Conservation (phyloP, 2,329 filamentous ascomycete species). For the Pseudocercospora musae region DNA sequence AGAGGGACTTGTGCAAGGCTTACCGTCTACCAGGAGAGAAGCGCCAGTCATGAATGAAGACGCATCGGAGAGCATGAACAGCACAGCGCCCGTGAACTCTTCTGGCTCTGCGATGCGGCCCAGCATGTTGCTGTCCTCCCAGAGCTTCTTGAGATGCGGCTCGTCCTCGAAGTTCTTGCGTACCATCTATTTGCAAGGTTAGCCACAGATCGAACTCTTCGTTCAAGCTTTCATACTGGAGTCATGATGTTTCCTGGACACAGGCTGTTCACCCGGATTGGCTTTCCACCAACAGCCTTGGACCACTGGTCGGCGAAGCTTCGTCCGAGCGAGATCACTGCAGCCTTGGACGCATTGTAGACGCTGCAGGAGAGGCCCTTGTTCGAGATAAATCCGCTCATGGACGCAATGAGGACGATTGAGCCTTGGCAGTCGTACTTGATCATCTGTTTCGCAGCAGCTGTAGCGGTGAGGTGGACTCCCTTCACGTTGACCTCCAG, state of each 20-base stretch:
- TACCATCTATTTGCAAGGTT: slow-evolving; percentile 29
- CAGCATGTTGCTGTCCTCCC: slow-evolving; percentile 36
- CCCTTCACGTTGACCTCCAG: slow-evolving; percentile 48
- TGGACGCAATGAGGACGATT: slow-evolving; percentile 51
- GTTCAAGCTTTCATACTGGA: slow-evolving; percentile 16
- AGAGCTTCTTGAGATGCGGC: slow-evolving; percentile 29
- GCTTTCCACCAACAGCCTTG: slow-evolving; percentile 33
- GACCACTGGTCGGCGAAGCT: slow-evolving; percentile 32
- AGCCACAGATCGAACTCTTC: not conserved
- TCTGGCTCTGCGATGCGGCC: slow-evolving; percentile 29
- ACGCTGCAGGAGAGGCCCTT: slow-evolving; percentile 20
- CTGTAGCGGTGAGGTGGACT: slow-evolving; percentile 47
- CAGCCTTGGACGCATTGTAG: slow-evolving; percentile 40
- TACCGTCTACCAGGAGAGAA: slow-evolving; percentile 31
- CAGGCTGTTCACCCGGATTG: slow-evolving; percentile 35
- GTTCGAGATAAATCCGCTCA: slow-evolving; percentile 44
- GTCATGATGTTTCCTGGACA: slow-evolving; percentile 37
- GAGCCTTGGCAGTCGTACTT: slow-evolving; percentile 50
- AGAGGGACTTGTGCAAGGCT: not conserved
- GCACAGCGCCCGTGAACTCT: slow-evolving; percentile 32
- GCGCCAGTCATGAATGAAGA: slow-evolving; percentile 30
- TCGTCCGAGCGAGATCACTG: slow-evolving; percentile 18
- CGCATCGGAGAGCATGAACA: slow-evolving; percentile 34
- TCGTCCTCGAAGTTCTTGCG: slow-evolving; percentile 32
- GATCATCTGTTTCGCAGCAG: slow-evolving; percentile 49